Evolutionary conservation across 108 stramenopile genomes (phyloP), one percentile per base, ranked within the genome.

Genomic region (Fragilaria radians): DNA sequence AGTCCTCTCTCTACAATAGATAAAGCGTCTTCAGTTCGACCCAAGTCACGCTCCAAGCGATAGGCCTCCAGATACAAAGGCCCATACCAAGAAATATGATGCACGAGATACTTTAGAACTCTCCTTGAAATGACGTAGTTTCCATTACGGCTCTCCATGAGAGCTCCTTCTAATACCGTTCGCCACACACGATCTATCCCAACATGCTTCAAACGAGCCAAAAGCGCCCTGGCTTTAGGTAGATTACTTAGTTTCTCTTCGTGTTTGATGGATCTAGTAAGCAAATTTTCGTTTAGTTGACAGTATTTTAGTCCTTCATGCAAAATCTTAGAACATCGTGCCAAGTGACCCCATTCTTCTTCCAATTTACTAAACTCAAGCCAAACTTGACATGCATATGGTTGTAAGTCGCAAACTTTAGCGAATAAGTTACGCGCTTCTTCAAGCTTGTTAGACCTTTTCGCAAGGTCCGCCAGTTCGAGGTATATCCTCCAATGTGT

Each of bases 71-170:
- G 69, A 59, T 99, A 99, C 42, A 99, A 75, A 5, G 98, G 98
- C 0, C 98, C 98, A 61, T 99, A 96, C 98, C 96, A 99, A 4
- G 95, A 89, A 52, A 97, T 89, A 46, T 95, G 83, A 49, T 79
- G 76, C 81, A 96, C 95, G 28, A 97, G 67, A 53, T 88, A 91
- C 72, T 94, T 89, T 51, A 89, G 60, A 5, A 83, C 80, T 26
- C 79, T 76, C 32, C 96, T 81, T 4, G 95, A 93, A 32, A 94
- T 89, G 19, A 61, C 59, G 63, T 72, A 62, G 46, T 91, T 96
- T 32, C 98, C 98, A n/a, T 83, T 87, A 30, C 98, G 62, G 3
- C 92, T 89, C 76, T 99, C 98, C 55, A 99, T 62, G 46, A 96
- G 63, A 3, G 95, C 95, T 1, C 98, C 98, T 73, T 99, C 98